phyloP scores from a whole-genome alignment of 2,329 filamentous ascomycete species.

The Aspergillus puulaauensis region DNA sequence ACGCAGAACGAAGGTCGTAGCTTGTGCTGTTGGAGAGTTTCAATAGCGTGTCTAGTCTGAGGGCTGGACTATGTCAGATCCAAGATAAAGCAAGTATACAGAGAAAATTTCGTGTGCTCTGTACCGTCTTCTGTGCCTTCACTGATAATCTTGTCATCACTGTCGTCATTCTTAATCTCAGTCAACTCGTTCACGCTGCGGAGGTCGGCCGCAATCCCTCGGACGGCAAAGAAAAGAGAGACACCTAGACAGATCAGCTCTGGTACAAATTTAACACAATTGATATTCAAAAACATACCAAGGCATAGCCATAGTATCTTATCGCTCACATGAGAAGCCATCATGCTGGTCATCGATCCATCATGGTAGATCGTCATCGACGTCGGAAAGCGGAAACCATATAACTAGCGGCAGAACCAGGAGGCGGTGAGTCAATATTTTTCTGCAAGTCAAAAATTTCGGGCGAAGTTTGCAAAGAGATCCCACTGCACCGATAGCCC shows the following conservation, averaged over 20 bases:
- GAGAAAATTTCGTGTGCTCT: neutral
- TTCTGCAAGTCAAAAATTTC: constrained; percentile 31
- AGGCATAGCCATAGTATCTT: constrained; percentile 40
- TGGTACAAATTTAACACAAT: neutral
- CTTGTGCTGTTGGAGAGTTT: constrained; percentile 70
- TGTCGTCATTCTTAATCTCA: constrained; percentile 63
- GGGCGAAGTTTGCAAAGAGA: constrained; percentile 16
- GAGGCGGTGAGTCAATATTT: constrained; percentile 37
- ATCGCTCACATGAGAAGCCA: constrained; percentile 38
- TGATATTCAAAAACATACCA: constrained; percentile 22
- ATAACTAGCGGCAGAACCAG: constrained; percentile 27
- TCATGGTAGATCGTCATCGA: neutral
- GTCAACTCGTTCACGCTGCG: constrained; percentile 44
- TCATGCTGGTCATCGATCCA: constrained; percentile 15
- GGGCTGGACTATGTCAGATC: constrained; percentile 41
- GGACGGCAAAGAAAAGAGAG: constrained; percentile 50
- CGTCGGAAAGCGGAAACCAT: constrained; percentile 5
- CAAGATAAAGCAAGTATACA: neutral
- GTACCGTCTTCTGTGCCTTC: constrained; percentile 70
- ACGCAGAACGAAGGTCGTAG: constrained; percentile 69
- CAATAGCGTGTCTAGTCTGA: constrained; percentile 65
- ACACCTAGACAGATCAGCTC: constrained; percentile 29
- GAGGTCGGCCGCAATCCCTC: constrained; percentile 57
- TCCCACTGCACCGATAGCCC: constrained; percentile 13
- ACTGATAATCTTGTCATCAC: constrained; percentile 70